Evolutionary conservation across 2,329 filamentous ascomycete genomes (phyloP).

Genomic region (Ascosphaera aggregata): DNA sequence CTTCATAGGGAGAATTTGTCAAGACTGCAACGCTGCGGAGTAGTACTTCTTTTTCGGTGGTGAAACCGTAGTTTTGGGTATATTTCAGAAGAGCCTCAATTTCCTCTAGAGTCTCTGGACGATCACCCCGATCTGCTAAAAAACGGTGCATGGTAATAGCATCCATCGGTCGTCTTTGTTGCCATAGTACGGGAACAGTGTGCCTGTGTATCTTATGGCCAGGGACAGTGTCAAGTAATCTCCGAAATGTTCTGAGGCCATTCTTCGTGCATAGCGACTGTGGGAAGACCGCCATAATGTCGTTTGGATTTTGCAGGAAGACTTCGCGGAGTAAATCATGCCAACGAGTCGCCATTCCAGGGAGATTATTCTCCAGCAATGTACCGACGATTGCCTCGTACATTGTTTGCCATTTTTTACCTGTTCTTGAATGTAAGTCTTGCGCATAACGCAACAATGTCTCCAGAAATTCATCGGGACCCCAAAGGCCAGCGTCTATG

Average conservation of each 20-base stretch:
- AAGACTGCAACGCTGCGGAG: too few relatives aligned
- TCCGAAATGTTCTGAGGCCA: slow-evolving; percentile 16
- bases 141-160: slow-evolving; percentile 25
- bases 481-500: slow-evolving; percentile 14
- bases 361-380: slow-evolving; percentile 11
- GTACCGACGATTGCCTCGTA: slow-evolving; percentile 17
- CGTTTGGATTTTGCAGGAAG: slow-evolving; percentile 11
- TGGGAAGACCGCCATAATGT: slow-evolving; percentile 12
- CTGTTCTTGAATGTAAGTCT: slow-evolving; percentile 16
- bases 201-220: slow-evolving; percentile 20
- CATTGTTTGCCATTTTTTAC: slow-evolving; percentile 15
- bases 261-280: slow-evolving; percentile 7
- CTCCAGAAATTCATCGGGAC: slow-evolving; percentile 12
- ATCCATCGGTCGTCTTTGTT: slow-evolving; percentile 13
- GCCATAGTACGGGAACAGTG: slow-evolving; percentile 19
- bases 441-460: slow-evolving; percentile 17
- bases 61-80: slow-evolving; percentile 12
- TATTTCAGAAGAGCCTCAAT: slow-evolving; percentile 20
- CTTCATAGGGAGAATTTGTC: too few relatives aligned
- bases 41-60: slow-evolving; percentile 3
- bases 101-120: slow-evolving; percentile 16
- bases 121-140: slow-evolving; percentile 18
- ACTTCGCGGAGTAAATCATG: slow-evolving; percentile 15
- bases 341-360: slow-evolving; percentile 13
- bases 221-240: slow-evolving; percentile 17